A percentile compares a stretch with the other conserved stretches of the same genome.
These are phyloP conservation scores for Russula sp. DNA, from an alignment of 768 basidiomycete genomes.

Conservation along the genomic window DNA sequence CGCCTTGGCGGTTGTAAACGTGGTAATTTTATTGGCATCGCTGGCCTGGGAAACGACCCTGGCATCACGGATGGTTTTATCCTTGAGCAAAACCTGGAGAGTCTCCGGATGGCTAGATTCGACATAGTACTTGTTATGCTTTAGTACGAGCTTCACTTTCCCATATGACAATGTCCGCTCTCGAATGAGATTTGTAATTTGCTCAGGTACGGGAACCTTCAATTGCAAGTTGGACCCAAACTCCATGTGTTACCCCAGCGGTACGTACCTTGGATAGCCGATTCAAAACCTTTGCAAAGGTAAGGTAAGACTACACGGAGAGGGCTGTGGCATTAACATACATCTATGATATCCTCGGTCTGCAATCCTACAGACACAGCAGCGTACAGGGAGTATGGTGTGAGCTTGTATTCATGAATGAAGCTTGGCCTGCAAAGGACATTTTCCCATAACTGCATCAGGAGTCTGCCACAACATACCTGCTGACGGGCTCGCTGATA, in stretches of 20 bases:
- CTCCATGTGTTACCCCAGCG: slow-evolving; percentile 5
- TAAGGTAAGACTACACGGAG: slow-evolving; percentile 37
- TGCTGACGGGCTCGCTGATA: slow-evolving; percentile 97
- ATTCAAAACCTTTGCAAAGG: slow-evolving; percentile 62
- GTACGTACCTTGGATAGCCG: slow-evolving; percentile 69
- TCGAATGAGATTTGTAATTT: slow-evolving; percentile 81
- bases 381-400: slow-evolving; percentile 95
- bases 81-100: slow-evolving; percentile 81
- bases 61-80: slow-evolving; percentile 79
- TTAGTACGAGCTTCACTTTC: slow-evolving; percentile 96
- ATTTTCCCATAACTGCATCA: slow-evolving; percentile 36
- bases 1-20: slow-evolving; percentile 77
- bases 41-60: slow-evolving; percentile 71
- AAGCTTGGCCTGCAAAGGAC: slow-evolving; percentile 73
- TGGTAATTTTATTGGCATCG: slow-evolving; percentile 70
- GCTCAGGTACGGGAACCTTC: slow-evolving; percentile 89
- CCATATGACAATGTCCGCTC: slow-evolving; percentile 95
- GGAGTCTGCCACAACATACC: slow-evolving; percentile 53
- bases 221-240: slow-evolving; percentile 12
- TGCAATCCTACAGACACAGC: slow-evolving; percentile 98
- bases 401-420: slow-evolving; percentile 99
- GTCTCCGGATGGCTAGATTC: slow-evolving; percentile 96
- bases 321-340: slow-evolving; percentile 42
- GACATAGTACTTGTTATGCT: slow-evolving; percentile 96
- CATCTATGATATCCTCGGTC: slow-evolving; percentile 98